Base-by-base conservation (phyloP, 352 stramenopile genomes). In the Globisporangium nodosum region DNA sequence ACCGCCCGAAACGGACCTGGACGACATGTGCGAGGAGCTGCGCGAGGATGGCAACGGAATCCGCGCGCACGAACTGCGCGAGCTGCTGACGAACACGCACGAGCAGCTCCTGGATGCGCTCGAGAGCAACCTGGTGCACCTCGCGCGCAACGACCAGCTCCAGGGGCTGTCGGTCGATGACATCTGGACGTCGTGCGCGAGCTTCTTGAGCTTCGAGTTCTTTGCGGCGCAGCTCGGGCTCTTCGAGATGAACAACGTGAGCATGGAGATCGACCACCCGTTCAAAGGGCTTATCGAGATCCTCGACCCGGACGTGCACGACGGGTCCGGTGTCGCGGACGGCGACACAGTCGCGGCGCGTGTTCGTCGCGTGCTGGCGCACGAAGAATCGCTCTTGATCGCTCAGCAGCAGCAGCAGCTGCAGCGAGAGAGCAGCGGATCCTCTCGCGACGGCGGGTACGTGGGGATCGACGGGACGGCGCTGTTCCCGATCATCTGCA, bases 241-340 rank as follows among this genome's bases (percentile, higher is more conserved):
- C n/a, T 98, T 98, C 69, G 94, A 98, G 73, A 96, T 98, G 76
- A 99, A 99, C 74, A 96, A 97, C 61, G 88, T 98, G 40, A 92
- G 92, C 49, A 78, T 99, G 66, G 83, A 97, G 64, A 71, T 91
- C 35, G 79, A 90, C 54, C 81, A 97, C 66, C 81, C 90, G 9
- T 88, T 90, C 56, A 74, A 74, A 24, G 74, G 74, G 3, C 77
- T 88, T 11, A 75, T 85, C 33, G 81, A 91, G 56, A 80, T 91
- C 20, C 59, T 91, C n/a, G 81, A 88, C 40, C 71, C 74, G 11
- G 61, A 70, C 4, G 55, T 72, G 7, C 52, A 70, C 27, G 60
- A n/a, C n/a, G n/a, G n/a, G n/a, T n/a, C n/a, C n/a, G n/a, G n/a
- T n/a, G n/a, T n/a, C n/a, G 71, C 81, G 13, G 54, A 72, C 18